Evolutionary conservation across 192 early-diverging fungal genomes (phyloP).

Genomic region (Coemansia sp.): DNA sequence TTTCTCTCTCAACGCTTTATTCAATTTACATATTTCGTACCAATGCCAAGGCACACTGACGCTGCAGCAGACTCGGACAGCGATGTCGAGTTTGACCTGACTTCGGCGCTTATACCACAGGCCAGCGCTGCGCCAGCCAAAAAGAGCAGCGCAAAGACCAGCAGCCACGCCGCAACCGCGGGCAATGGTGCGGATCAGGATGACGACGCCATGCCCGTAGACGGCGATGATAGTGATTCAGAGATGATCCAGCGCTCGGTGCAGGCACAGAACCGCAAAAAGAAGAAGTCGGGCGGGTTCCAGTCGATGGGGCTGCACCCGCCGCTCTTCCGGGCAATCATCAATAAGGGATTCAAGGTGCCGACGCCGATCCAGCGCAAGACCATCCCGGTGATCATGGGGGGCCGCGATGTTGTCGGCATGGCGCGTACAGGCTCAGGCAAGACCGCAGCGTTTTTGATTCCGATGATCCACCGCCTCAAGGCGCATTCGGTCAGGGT

Average conservation of each 20-base stretch:
- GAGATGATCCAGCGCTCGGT: constrained; percentile 42
- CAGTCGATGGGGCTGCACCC: constrained; percentile 94
- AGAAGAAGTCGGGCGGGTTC: constrained; percentile 96
- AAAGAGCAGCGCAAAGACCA: neutral
- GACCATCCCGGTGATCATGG: constrained; percentile 87
- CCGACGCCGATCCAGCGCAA: constrained; percentile 99
- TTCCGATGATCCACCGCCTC: constrained; percentile 87
- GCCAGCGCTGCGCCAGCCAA: constrained; percentile 8
- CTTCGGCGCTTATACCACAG: constrained; percentile 48
- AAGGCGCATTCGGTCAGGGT: constrained; percentile 88
- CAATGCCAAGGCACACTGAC: neutral
- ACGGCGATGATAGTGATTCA: constrained; percentile 21
- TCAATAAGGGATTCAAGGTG: constrained; percentile 93
- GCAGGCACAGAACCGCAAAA: constrained; percentile 76
- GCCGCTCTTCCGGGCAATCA: constrained; percentile 79
- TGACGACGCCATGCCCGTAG: constrained; percentile 3
- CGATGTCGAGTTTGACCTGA: constrained; percentile 50
- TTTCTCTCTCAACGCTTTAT: neutral
- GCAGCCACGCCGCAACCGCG: neutral
- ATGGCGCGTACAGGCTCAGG: constrained; percentile 99
- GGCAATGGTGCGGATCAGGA: neutral
- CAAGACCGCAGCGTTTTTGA: constrained; percentile 94
- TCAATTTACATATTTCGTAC: neutral
- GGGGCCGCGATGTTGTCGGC: constrained; percentile 92
- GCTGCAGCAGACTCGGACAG: constrained; percentile 32